These are phyloP conservation scores for Acacia melanoxylon DNA, from an alignment of 306 rosid species.

Conservation along the genomic window DNA sequence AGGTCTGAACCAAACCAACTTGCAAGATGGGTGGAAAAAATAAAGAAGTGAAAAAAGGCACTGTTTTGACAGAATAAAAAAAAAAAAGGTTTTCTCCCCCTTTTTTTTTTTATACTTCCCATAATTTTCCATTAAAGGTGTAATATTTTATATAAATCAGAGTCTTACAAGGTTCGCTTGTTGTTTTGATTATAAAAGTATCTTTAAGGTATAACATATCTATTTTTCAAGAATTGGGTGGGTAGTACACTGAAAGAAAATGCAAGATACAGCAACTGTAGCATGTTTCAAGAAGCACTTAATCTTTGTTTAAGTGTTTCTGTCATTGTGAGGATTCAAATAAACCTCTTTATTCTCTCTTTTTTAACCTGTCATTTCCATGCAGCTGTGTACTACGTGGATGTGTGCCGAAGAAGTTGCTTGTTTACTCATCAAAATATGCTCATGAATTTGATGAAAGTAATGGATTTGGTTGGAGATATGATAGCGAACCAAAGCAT, in stretches of 20 bases:
- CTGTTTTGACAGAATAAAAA: background rate
- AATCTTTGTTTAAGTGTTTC: background rate
- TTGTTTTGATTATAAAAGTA: background rate
- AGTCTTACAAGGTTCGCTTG: background rate
- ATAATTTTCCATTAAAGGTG: background rate
- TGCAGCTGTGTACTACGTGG: slow-evolving; percentile 95
- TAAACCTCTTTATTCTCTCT: background rate
- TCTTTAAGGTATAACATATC: background rate
- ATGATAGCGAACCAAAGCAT: slow-evolving; percentile 83
- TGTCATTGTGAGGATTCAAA: background rate
- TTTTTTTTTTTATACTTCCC: background rate
- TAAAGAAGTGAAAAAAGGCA: background rate
- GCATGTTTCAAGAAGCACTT: background rate
- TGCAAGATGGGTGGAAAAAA: background rate
- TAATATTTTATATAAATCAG: background rate
- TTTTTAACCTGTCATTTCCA: background rate
- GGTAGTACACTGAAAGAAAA: background rate
- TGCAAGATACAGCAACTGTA: background rate
- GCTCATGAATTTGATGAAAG: slow-evolving; percentile 96
- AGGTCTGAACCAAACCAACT: background rate
- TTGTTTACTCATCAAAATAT: slow-evolving; percentile 77
- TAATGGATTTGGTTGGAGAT: slow-evolving; percentile 91
- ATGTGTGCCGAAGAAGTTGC: slow-evolving; percentile 93
- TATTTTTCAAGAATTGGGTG: background rate
- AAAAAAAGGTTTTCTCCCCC: too few species aligned